These are phyloP conservation scores for Pleurotus platypus DNA, from an alignment of 768 basidiomycete species.

Conservation along the genomic window DNA sequence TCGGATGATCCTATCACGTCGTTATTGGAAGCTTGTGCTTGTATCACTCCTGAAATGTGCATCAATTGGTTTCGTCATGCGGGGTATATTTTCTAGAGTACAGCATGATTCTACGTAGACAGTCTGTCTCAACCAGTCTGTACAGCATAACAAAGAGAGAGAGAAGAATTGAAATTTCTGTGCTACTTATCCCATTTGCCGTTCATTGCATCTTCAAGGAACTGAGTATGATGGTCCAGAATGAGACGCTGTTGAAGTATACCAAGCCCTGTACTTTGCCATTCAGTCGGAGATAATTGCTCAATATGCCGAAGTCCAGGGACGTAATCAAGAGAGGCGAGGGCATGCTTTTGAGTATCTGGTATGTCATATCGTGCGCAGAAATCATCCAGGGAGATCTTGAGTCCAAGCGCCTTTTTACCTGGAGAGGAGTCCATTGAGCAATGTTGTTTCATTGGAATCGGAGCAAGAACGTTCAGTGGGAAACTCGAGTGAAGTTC, in stretches of 20 bases:
- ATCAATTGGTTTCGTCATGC: constrained; percentile 10
- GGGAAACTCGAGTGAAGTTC: no score
- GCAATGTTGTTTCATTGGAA: not conserved
- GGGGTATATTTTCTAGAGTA: constrained; percentile 9
- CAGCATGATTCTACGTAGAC: not conserved
- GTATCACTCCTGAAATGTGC: constrained; percentile 12
- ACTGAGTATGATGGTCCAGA: not conserved
- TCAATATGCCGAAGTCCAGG: not conserved
- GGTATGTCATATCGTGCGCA: constrained; percentile 1
- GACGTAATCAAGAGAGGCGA: not conserved
- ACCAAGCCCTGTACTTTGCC: not conserved
- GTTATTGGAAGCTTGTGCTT: constrained; percentile 12
- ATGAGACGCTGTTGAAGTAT: not conserved
- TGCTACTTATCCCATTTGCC: not conserved
- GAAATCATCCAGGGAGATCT: not conserved
- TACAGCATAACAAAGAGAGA: not conserved
- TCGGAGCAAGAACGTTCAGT: not conserved
- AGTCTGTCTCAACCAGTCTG: not conserved
- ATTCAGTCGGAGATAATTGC: not conserved
- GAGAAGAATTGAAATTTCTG: not conserved
- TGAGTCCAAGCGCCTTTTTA: not conserved
- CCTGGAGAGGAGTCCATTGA: not conserved
- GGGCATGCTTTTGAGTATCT: not conserved
- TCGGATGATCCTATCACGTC: constrained; percentile 9
- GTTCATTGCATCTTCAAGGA: not conserved